Evolutionary conservation across 2,329 filamentous ascomycete species (phyloP), one percentile per base, ranked within the genome.

Genomic region (Aspergillus ibericus): DNA sequence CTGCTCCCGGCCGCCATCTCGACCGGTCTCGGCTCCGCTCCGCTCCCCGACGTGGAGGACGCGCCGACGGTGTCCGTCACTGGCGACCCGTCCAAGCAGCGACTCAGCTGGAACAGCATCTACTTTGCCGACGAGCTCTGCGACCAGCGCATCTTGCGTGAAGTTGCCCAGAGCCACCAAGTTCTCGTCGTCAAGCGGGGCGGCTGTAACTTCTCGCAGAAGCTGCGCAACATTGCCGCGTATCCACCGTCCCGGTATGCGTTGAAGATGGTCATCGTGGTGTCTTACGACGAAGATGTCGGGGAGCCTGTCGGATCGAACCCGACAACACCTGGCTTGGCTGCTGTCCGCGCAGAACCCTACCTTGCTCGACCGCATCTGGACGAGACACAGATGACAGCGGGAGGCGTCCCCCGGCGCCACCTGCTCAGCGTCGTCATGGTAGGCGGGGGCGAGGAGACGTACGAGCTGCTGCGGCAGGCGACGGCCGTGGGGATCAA

Each of bases 161-260:
- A 79, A 7, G 74, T 87, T 3, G 81, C 80, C 0, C 80, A 79
- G 40, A 76, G 73, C 1, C 77, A 96, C 75, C 88, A 96, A 53
- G 81, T 98, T 59, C 87, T 99, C 59, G 84, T 96, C 51, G 82
- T 98, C 67, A 87, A 85, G 27, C 87, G 95, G 5, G 93, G 95
- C 38, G 87, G 86, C 1, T 99, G 95, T 77, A 89, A 84, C 22
- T 98, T 98, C 74, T 88, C 85, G 35, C 78, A 88, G 27, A 99
- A 99, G 74, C 78, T 98, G 0, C 82, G 83, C 53, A 93, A 91
- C 64, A 92, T 98, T n/a, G 92, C 93, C 0, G 84, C 85, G 9
- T 93, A 88, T 71, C 81, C 86, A 1, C 87, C 90, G 0, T 80
- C 81, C 0, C 72, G 80, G 0, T 72, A 75, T 3, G 82, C 87